phyloP scores from a whole-genome alignment of 202 grass and related monocot genomes.

The Panicum virgatum region DNA sequence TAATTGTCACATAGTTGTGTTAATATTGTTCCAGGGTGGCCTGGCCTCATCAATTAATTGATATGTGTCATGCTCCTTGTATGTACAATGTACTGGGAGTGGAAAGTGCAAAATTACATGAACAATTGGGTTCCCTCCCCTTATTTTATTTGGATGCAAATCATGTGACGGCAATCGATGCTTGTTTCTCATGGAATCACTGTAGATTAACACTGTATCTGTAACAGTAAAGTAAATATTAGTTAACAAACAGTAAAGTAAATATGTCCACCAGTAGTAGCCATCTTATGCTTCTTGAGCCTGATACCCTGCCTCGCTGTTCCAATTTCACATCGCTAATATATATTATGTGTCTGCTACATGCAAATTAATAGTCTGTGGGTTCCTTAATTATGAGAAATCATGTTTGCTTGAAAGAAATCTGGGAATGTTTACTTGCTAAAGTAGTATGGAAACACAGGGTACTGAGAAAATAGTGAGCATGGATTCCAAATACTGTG shows the following conservation, averaged over 20 bases:
- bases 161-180: neutral
- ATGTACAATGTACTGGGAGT: neutral
- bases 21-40: neutral
- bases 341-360: neutral
- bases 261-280: neutral
- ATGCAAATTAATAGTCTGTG: neutral
- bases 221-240: neutral
- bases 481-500: neutral
- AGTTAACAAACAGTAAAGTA: too few relatives aligned
- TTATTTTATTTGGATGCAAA: constrained; percentile 1
- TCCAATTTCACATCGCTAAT: neutral
- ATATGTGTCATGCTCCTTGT: neutral
- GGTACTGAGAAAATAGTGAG: neutral
- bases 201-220: neutral
- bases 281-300: neutral
- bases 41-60: neutral
- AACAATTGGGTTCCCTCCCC: neutral
- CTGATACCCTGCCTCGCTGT: neutral
- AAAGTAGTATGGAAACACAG: neutral
- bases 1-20: neutral
- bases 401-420: neutral
- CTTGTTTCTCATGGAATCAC: neutral
- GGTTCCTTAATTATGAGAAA: neutral
- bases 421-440: too few relatives aligned
- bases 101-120: neutral